Base-by-base conservation (phyloP, 768 basidiomycete species). In the Boletus sp. region DNA sequence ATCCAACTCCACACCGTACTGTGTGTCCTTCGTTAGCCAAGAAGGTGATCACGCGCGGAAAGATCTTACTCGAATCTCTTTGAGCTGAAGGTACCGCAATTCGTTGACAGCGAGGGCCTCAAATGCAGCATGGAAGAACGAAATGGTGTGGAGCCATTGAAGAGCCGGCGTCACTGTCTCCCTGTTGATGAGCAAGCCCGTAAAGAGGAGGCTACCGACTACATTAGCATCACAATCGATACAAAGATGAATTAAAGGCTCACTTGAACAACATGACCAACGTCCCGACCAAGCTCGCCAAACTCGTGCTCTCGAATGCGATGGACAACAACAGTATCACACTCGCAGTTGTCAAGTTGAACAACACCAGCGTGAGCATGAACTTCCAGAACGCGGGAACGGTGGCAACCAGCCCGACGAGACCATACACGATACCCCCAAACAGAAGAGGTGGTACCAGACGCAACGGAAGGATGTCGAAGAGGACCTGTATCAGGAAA, bases 41-140 rank as follows among this genome's bases (percentile, higher is more conserved):
- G 33, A 5, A 20, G 11, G 14, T 11, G 17, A 56, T 18, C 9
- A 44, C 40, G 8, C n/a, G 7, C n/a, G 15, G 3, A 46, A n/a
- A 28, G 36, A 36, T 62, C 85, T 55, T 53, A 92, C 92, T 79
- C 90, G 92, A 62, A 87, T 83, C 68, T 99, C 93, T 70, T 92
- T 93, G 36, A 99, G 77, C 67, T 94, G 92, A 30, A 98, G 76
- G 73, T 97, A 98, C 49, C 95, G 80, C 55, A 99, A 77, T 72
- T 99, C 97, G 69, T 98, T 99, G 55, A 99, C 97, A n/a, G 95
- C 87, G 39, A 99, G 81, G 1, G 92, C 95, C 75, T 99, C 97
- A 63, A 94, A 98, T 0, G 92, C 97, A 24, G 97, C 96, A 75
- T 99, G 97, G 87, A 97, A 99, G 81, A 98, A 98, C 6, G 94